These are phyloP conservation scores for Tetrahymena borealis DNA, from an alignment of 73 alveolate genomes.

Conservation along the genomic window DNA sequence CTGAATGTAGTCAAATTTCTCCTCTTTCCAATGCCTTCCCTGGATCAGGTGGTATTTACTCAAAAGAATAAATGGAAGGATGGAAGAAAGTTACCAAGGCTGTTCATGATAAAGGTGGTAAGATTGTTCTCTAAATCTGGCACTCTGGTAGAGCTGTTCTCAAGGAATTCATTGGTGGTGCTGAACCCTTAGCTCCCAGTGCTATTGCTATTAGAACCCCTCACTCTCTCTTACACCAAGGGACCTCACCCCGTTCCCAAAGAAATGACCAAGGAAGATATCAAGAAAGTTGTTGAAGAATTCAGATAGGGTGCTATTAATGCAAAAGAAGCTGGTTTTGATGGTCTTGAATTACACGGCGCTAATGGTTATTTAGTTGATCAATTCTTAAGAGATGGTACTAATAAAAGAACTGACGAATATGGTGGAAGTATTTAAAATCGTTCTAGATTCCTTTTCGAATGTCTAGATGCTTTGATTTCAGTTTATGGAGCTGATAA, in stretches of 20 bases:
- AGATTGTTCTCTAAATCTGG: constrained; percentile 34
- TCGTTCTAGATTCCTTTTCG: constrained; percentile 64
- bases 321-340: constrained; percentile 85
- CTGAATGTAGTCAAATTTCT: constrained; percentile 42
- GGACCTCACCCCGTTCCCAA: constrained; percentile 11
- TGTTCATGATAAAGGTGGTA: constrained; percentile 40
- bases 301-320: constrained; percentile 60
- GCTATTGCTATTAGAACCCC: constrained; percentile 13
- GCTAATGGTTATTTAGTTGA: constrained; percentile 68
- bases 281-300: constrained; percentile 53
- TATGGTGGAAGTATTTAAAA: constrained; percentile 83
- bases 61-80: constrained; percentile 25
- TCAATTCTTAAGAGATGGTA: constrained; percentile 56
- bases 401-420: constrained; percentile 76
- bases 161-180: constrained; percentile 8
- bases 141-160: constrained; percentile 47
- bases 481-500: constrained; percentile 46
- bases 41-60: constrained; percentile 40
- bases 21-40: constrained; percentile 42
- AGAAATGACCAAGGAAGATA: constrained; percentile 45
- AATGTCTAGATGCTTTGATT: constrained; percentile 53
- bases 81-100: constrained; percentile 41
- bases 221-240: neutral
- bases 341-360: constrained; percentile 79
- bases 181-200: constrained; percentile 11